These are phyloP conservation scores for Ceratocystis cacaofunesta DNA, from an alignment of 2,329 filamentous ascomycete species.

Conservation along the genomic window DNA sequence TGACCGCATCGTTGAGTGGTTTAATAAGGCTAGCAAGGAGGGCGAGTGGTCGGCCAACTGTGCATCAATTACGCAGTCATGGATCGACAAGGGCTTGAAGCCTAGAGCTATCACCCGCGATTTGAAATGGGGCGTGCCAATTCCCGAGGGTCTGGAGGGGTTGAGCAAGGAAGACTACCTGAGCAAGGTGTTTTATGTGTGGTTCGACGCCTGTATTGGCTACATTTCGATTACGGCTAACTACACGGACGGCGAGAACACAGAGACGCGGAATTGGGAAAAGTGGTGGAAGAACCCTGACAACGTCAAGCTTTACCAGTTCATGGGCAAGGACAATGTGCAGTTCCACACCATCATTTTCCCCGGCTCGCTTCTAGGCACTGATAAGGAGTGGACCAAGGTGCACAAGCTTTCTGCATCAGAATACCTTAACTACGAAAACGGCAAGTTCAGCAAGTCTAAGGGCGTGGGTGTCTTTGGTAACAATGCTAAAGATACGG, in stretches of 20 bases:
- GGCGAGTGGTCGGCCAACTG: constrained; percentile 66
- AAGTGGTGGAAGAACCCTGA: constrained; percentile 89
- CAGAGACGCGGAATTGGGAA: constrained; percentile 56
- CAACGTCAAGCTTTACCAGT: constrained; percentile 78
- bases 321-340: constrained; percentile 67
- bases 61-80: constrained; percentile 60
- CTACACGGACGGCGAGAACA: constrained; percentile 48
- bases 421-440: constrained; percentile 75
- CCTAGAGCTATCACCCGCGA: constrained; percentile 83
- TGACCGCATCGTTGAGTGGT: constrained; percentile 63
- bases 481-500: constrained; percentile 74
- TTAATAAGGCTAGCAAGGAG: constrained; percentile 54
- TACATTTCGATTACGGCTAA: constrained; percentile 91
- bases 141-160: constrained; percentile 34
- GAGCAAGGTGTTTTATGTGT: constrained; percentile 72
- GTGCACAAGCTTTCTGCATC: constrained; percentile 78
- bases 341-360: constrained; percentile 65
- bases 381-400: constrained; percentile 75
- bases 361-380: constrained; percentile 74
- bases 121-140: constrained; percentile 69
- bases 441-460: constrained; percentile 86
- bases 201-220: constrained; percentile 86
- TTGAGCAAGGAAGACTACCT: constrained; percentile 40
- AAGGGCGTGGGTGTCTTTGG: constrained; percentile 83
- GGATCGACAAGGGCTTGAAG: constrained; percentile 72